Evolutionary conservation across 331 rosid genomes (phyloP), one percentile per base, ranked within the genome.

Genomic region (Erythrophleum ivorense): DNA sequence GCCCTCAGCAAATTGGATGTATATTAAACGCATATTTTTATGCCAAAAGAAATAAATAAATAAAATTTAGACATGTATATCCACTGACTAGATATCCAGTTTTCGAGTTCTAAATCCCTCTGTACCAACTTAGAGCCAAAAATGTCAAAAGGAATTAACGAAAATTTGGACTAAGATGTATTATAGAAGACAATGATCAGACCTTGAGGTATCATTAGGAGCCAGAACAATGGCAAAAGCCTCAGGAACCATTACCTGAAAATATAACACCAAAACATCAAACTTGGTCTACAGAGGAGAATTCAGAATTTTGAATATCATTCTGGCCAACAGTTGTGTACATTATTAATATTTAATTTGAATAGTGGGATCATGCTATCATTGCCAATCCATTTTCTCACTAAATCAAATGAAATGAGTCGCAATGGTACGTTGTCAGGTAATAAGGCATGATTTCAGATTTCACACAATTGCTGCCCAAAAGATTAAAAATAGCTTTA

Each of bases 151-250:
- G 69, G 41, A 71, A 77, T 40, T 21, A 40, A 21, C 3, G 67
- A 73, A 53, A 67, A 79, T 75, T 33, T 54, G 14, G 53, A 45
- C 21, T 13, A 5, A 45, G 7, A 33, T 15, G 31, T 38, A 24
- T 43, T 38, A 70, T 49, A 24, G 72, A 58, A 76, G 70, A 75
- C 40, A 58, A 31, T 75, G 21, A 68, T 59, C 79, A 75, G 67
- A 93, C 94, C 97, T 90, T 64, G 89, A 73, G 52, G 88, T 57
- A 84, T 95, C 98, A 7, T 83, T 90, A 53, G 98, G 97, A 45
- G 98, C 94, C 88, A 91, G 82, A 65, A 94, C 97, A 88, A 90
- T 86, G 63, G 98, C 97, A 82, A 95, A 85, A 57, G 95, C 97
- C 90, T 95, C 95, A 2, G 97, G 94, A 77, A 91, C 76, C 98